These are phyloP conservation scores for Phlebiopsis flavidoalba DNA, from an alignment of 768 basidiomycete genomes.

Conservation along the genomic window DNA sequence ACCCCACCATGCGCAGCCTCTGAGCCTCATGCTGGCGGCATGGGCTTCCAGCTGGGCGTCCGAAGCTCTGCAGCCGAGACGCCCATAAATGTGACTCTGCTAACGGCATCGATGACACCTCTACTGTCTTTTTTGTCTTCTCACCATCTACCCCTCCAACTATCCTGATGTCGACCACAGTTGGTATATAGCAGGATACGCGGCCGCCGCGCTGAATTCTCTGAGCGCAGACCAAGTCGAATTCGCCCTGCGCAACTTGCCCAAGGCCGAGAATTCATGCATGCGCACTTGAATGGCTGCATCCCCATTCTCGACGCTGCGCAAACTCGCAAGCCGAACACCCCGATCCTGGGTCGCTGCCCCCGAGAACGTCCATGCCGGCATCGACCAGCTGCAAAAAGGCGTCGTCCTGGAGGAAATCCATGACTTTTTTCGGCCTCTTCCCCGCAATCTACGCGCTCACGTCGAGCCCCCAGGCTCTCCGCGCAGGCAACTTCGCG, in stretches of 20 bases:
- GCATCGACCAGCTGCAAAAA: conserved; percentile 35
- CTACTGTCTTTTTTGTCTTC: background rate
- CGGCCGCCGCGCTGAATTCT: conserved; percentile 48
- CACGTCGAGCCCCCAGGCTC: conserved; percentile 52
- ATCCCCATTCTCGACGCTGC: conserved; percentile 64
- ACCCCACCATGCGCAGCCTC: too few relatives aligned
- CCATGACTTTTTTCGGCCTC: conserved; percentile 66
- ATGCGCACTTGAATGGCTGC: conserved; percentile 82
- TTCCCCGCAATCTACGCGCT: conserved; percentile 79
- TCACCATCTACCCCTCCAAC: background rate
- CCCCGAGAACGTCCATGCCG: conserved; percentile 32
- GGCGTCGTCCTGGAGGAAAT: conserved; percentile 46
- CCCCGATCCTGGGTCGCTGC: conserved; percentile 1
- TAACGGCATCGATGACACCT: background rate
- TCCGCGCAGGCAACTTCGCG: conserved; percentile 50
- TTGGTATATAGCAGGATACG: conserved; percentile 21
- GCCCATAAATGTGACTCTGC: background rate
- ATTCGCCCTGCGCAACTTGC: conserved; percentile 60
- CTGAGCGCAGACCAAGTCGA: conserved; percentile 44
- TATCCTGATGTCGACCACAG: background rate
- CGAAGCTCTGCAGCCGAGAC: background rate
- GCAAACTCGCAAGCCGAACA: conserved; percentile 45
- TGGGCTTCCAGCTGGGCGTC: background rate
- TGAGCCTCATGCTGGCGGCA: too few relatives aligned
- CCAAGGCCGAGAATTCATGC: conserved; percentile 85